A percentile compares a stretch with the other conserved stretches of the same genome.
phyloP scores from a whole-genome alignment of 768 basidiomycete species.

The Boletus bicolor region DNA sequence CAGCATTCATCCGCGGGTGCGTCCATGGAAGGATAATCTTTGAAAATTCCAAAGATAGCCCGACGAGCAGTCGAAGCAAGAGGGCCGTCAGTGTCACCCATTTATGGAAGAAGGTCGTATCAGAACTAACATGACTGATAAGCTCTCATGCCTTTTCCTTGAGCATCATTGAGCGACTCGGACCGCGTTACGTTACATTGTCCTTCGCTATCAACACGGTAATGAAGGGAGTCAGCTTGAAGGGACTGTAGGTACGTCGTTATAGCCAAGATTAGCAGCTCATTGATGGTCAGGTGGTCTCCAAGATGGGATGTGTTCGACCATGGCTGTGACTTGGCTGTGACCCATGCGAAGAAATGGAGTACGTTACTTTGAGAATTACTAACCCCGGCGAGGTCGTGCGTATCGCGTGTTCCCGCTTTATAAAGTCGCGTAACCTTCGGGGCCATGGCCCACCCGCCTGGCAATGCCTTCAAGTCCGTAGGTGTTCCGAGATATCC shows the following conservation, averaged over 20 bases:
- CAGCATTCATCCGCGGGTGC: not conserved
- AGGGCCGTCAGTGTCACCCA: not conserved
- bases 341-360: conserved; percentile 6
- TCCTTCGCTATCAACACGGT: not conserved
- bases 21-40: not conserved
- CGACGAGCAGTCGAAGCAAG: not conserved
- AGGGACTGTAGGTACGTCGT: not conserved
- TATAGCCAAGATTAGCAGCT: not conserved
- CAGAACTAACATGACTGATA: not conserved
- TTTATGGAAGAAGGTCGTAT: conserved; percentile 1
- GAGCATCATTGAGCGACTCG: not conserved
- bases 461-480: conserved; percentile 7
- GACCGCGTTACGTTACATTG: not conserved
- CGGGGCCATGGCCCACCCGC: not conserved
- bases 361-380: conserved; percentile 21
- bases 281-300: not conserved
- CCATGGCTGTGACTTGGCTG: conserved; percentile 10
- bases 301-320: not conserved
- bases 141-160: not conserved
- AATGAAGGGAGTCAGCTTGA: too few relatives aligned
- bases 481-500: not conserved
- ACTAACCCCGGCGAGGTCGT: conserved; percentile 12
- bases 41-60: conserved; percentile 9
- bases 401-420: conserved; percentile 19
- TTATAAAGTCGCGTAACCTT: conserved; percentile 21